Base-by-base conservation (phyloP, 2,329 filamentous ascomycete genomes). In the Clarireedia monteithiana region DNA sequence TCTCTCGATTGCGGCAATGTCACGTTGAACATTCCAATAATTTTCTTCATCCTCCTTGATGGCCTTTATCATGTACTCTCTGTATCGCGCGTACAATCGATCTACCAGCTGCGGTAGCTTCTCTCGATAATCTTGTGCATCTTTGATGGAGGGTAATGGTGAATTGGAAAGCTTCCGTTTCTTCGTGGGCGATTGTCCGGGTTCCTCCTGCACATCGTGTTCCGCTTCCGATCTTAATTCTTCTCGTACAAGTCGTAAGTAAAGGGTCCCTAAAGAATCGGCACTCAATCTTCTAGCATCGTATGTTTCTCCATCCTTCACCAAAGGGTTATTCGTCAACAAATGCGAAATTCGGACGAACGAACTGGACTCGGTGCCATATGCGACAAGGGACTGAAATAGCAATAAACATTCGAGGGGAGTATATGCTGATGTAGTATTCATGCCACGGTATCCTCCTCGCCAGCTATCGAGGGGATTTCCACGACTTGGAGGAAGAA, bases 321-420 rank as follows among this genome's bases (percentile, higher is more conserved):
- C 78, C 60, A 90, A 77, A 17, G 81, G 76, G 69, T 95, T 91
- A 67, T 78, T 83, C 71, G 81, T 85, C 60, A 97, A 81, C 58
- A 85, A 74, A 62, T 87, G 80, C 57, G 90, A 91, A 60, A 94
- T 88, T 63, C 78, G 79, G n/a, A 26, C 23, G 23, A 66, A 75
- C 74, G 73, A 95, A 94, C 69, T 81, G 83, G 59, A 77, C 71
- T 83, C 80, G 62, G 84, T 75, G 68, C 87, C 87, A 71, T 88
- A 79, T 63, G 77, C 76, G 63, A 84, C 79, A 62, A 95, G 79
- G 59, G 85, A 86, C 73, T 92, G 89, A 74, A 94, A 92, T 67
- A 95, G 80, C 63, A 94, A 81, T 60, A 95, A 80, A 68, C 86
- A 88, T 79, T 95, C 91, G 76, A 95, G 87, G 64, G 86, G 82